Evolutionary conservation across 148 eudicot species (phyloP).

Genomic region (Chenopodium album): DNA sequence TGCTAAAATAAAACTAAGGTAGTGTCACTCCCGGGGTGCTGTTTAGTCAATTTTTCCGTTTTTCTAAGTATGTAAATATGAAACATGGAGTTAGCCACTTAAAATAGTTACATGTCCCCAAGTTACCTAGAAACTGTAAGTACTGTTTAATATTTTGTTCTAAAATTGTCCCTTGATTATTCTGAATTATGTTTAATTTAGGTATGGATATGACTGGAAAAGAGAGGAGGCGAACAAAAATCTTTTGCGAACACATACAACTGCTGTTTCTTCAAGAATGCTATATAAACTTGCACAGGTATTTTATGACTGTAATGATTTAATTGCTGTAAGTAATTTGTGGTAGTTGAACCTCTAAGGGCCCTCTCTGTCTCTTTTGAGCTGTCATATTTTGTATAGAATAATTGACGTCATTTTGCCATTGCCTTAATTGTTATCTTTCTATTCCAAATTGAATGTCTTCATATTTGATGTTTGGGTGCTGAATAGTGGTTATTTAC

Average conservation of each 20-base stretch:
- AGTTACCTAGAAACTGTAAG: neutral
- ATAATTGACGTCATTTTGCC: neutral
- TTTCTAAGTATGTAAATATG: neutral
- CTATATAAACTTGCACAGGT: constrained; percentile 89
- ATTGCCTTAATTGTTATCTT: neutral
- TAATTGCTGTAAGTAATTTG: neutral
- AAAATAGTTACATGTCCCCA: neutral
- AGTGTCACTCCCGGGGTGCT: neutral
- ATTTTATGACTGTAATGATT: neutral
- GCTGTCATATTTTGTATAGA: neutral
- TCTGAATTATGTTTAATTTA: constrained; percentile 20
- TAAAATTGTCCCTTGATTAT: neutral
- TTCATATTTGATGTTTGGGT: neutral
- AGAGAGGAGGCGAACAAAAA: constrained; percentile 90
- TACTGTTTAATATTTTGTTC: neutral
- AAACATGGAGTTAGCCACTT: neutral
- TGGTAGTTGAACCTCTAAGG: neutral
- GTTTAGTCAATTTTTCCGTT: neutral
- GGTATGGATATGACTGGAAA: constrained; percentile 95
- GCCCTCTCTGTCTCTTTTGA: too few relatives aligned
- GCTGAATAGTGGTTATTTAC: neutral
- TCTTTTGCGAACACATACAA: constrained; percentile 92
- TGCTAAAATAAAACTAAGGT: too few relatives aligned
- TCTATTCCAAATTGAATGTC: neutral
- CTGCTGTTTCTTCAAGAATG: constrained; percentile 98